A percentile compares a stretch with the other conserved stretches of the same genome.
These are phyloP conservation scores for Globisporangium solare DNA, from an alignment of 352 stramenopile genomes.

Conservation along the genomic window DNA sequence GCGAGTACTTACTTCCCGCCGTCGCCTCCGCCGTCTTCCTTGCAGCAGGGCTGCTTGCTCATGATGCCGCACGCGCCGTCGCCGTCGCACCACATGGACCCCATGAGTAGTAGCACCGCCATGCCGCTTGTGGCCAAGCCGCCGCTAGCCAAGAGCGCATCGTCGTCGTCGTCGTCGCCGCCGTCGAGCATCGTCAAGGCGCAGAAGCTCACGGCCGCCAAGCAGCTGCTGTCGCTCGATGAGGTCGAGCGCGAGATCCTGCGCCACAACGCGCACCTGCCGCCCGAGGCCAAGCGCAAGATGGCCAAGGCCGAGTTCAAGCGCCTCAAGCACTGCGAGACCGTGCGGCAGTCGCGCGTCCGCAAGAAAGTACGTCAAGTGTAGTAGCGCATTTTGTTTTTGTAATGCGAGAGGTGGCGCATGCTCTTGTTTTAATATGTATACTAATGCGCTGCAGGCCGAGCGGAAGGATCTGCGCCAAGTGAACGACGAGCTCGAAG, in stretches of 20 bases:
- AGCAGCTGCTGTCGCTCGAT: slow-evolving; percentile 43
- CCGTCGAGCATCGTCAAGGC: neutral
- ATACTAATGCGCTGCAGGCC: no score
- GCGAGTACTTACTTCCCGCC: slow-evolving; percentile 17
- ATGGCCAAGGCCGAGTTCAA: slow-evolving; percentile 68
- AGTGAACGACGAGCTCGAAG: slow-evolving; percentile 59
- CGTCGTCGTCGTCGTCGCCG: slow-evolving; percentile 1
- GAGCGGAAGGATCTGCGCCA: slow-evolving; percentile 49
- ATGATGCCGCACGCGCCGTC: slow-evolving; percentile 33
- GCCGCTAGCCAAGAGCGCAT: neutral
- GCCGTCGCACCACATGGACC: slow-evolving; percentile 24
- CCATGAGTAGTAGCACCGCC: slow-evolving; percentile 2
- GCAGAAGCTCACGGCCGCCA: slow-evolving; percentile 12
- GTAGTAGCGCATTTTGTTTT: no score
- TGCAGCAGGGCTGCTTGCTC: slow-evolving; percentile 17
- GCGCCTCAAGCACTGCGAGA: slow-evolving; percentile 76
- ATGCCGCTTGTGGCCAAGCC: neutral
- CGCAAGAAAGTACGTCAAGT: slow-evolving; percentile 50
- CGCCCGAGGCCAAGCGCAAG: slow-evolving; percentile 36
- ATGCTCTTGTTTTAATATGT: no score
- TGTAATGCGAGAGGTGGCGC: no score
- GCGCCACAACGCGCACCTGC: slow-evolving; percentile 33
- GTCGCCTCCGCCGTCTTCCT: slow-evolving; percentile 20
- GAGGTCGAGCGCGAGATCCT: slow-evolving; percentile 57
- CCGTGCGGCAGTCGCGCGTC: slow-evolving; percentile 70